phyloP scores from a whole-genome alignment of 352 stramenopile species.

The Phytophthora fragariaefolia region DNA sequence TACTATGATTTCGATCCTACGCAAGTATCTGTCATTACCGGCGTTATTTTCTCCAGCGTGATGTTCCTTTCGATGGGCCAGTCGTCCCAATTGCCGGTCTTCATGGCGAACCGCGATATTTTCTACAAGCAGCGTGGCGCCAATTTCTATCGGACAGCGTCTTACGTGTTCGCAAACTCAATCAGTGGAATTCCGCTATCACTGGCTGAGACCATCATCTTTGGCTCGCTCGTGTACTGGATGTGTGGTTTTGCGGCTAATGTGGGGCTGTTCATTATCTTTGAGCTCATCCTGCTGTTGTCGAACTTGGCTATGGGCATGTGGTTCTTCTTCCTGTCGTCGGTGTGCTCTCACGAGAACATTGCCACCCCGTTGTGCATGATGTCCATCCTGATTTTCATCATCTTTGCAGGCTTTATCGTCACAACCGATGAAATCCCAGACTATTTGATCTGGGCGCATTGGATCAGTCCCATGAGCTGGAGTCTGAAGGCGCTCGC shows the following conservation, averaged over 20 bases:
- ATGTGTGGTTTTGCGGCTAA: not conserved
- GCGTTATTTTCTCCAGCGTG: constrained; percentile 73
- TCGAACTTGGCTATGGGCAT: constrained; percentile 3
- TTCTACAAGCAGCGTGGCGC: constrained; percentile 86
- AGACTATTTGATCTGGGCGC: not conserved
- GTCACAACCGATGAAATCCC: not conserved
- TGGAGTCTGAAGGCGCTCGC: constrained; percentile 18
- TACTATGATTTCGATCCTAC: constrained; percentile 54
- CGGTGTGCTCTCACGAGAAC: constrained; percentile 1
- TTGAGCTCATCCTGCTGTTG: not conserved
- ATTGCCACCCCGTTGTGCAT: constrained; percentile 1
- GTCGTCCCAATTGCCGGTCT: constrained; percentile 8
- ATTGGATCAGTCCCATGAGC: constrained; percentile 39
- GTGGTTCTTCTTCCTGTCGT: constrained; percentile 16
- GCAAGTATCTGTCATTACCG: constrained; percentile 53
- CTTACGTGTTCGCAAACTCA: constrained; percentile 61
- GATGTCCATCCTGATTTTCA: constrained; percentile 5
- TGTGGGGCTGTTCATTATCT: not conserved
- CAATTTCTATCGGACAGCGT: constrained; percentile 66
- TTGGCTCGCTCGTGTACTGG: constrained; percentile 4
- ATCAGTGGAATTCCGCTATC: constrained; percentile 30
- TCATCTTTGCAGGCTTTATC: not conserved
- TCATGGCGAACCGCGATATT: constrained; percentile 39
- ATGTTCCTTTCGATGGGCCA: constrained; percentile 81
- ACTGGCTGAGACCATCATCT: constrained; percentile 8